Evolutionary conservation across 371 early-diverging fungal genomes (phyloP).

Genomic region (Actinomortierella wolfii): DNA sequence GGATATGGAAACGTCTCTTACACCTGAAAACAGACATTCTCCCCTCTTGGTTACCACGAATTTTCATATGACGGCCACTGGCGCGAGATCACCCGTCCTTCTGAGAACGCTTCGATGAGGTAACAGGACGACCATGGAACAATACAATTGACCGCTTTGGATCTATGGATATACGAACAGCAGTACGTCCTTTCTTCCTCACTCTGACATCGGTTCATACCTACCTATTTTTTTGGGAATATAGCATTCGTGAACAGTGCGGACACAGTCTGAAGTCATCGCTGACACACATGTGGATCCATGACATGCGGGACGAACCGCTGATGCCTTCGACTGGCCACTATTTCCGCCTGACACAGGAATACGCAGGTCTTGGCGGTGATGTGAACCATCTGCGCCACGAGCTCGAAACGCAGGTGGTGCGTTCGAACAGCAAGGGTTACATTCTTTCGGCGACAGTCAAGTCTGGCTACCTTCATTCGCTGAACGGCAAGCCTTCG

Average conservation of each 20-base stretch:
- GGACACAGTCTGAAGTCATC: conserved; percentile 90
- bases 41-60: conserved; percentile 71
- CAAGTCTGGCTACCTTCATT: conserved; percentile 68
- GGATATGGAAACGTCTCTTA: too few relatives aligned
- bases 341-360: conserved; percentile 64
- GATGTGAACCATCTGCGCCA: conserved; percentile 76
- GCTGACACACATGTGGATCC: conserved; percentile 65
- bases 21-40: conserved; percentile 49
- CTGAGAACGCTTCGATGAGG: conserved; percentile 78
- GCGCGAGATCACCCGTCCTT: conserved; percentile 78
- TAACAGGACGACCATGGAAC: conserved; percentile 16
- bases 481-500: conserved; percentile 55
- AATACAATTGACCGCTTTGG: too few relatives aligned
- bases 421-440: conserved; percentile 50
- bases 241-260: conserved; percentile 84
- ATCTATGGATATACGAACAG: too few relatives aligned
- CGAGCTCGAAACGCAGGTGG: conserved; percentile 70
- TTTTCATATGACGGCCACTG: conserved; percentile 72
- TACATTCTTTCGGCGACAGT: conserved; percentile 59
- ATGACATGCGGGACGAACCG: conserved; percentile 79
- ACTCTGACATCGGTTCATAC: too few relatives aligned
- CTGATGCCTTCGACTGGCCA: conserved; percentile 79
- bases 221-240: not conserved
- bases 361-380: conserved; percentile 87
- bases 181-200: too few relatives aligned